phyloP scores from a whole-genome alignment of 352 stramenopile species.

The Pythium scleroteichum region DNA sequence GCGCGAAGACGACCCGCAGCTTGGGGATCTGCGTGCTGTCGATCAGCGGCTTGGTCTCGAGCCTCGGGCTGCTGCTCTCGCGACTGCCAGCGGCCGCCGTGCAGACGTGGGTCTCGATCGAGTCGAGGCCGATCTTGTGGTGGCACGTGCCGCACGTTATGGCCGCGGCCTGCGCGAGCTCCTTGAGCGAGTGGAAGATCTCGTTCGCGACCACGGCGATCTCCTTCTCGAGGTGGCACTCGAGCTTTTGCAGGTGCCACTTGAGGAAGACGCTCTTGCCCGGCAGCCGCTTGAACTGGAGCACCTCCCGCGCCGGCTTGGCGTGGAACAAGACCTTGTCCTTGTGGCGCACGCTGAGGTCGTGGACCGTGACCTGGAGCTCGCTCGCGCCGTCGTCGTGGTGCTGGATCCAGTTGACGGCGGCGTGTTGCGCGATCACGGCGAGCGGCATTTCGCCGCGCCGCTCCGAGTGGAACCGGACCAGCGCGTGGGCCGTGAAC shows the following conservation, averaged over 20 bases:
- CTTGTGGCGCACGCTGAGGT: constrained; percentile 44
- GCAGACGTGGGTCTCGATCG: constrained; percentile 58
- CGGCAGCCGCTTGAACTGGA: constrained; percentile 44
- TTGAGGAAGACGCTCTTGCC: constrained; percentile 39
- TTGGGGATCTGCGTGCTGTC: constrained; percentile 30
- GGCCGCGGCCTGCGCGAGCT: constrained; percentile 50
- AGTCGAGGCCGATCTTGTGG: constrained; percentile 57
- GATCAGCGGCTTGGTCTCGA: constrained; percentile 2
- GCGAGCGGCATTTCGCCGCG: constrained; percentile 41
- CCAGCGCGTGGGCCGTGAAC: constrained; percentile 40
- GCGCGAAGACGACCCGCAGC: constrained; percentile 40
- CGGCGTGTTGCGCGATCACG: constrained; percentile 37
- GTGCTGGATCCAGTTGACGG: constrained; percentile 55
- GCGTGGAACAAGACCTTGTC: constrained; percentile 47
- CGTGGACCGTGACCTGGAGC: constrained; percentile 55
- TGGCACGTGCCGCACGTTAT: constrained; percentile 64
- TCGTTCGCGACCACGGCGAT: constrained; percentile 50
- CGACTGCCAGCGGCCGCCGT: not conserved
- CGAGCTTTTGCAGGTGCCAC: constrained; percentile 50
- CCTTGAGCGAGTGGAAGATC: constrained; percentile 49
- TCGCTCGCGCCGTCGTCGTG: constrained; percentile 34
- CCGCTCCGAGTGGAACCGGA: constrained; percentile 40
- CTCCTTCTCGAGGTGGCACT: constrained; percentile 50
- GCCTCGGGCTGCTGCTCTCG: constrained; percentile 6
- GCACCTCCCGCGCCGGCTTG: constrained; percentile 56